phyloP scores from a whole-genome alignment of 2,329 filamentous ascomycete genomes.

The Scedosporium apiospermum region DNA sequence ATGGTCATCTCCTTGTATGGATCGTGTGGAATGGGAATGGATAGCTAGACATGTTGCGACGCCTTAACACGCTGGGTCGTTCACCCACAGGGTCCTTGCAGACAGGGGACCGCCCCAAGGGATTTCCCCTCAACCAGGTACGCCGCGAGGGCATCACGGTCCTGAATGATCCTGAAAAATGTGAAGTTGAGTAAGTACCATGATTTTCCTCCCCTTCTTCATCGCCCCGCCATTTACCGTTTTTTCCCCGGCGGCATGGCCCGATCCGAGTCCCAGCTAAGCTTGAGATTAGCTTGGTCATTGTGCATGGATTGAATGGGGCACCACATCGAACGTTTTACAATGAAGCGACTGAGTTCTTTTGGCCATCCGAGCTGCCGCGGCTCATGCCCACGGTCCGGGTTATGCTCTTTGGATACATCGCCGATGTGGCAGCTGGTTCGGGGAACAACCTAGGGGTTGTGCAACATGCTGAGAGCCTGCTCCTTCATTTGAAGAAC shows the following conservation, averaged over 20 bases:
- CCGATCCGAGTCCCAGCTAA: neutral
- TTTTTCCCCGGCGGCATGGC: no score
- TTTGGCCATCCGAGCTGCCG: slow-evolving; percentile 6
- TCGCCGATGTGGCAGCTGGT: slow-evolving; percentile 6
- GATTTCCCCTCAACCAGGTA: neutral
- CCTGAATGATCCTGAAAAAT: neutral
- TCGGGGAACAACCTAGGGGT: slow-evolving; percentile 6
- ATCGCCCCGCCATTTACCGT: no score
- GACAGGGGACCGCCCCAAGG: neutral
- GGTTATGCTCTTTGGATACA: slow-evolving; percentile 11
- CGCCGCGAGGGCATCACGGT: neutral
- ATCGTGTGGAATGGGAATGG: no score
- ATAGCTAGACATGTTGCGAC: neutral
- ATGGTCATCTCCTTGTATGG: no score
- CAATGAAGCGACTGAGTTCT: slow-evolving; percentile 7
- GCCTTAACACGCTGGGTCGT: neutral
- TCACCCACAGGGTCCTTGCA: neutral
- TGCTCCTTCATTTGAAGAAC: neutral
- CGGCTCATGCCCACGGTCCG: slow-evolving; percentile 4
- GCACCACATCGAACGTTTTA: slow-evolving; percentile 6
- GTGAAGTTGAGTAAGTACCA: neutral
- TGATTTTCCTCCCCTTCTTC: no score
- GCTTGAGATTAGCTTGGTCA: slow-evolving; percentile 5
- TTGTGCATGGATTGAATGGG: slow-evolving; percentile 9
- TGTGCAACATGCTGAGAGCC: slow-evolving; percentile 2